These are phyloP conservation scores for Tulasnella sp. DNA, from an alignment of 768 basidiomycete species.

Conservation along the genomic window DNA sequence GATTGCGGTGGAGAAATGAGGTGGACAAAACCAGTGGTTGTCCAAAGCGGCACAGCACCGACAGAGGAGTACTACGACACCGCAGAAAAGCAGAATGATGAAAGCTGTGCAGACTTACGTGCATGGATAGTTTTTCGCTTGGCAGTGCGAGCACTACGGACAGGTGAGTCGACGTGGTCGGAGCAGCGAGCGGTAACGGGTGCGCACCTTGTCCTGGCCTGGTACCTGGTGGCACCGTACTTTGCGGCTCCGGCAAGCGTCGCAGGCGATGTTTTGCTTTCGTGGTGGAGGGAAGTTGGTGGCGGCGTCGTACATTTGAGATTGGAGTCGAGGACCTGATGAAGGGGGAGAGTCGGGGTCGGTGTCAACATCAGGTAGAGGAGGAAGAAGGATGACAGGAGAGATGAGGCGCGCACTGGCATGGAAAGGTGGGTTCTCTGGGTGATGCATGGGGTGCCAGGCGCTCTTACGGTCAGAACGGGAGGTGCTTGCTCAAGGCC, in stretches of 20 bases:
- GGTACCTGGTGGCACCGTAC: constrained; percentile 80
- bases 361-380: constrained; percentile 9
- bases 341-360: neutral
- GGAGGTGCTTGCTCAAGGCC: neutral
- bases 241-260: constrained; percentile 66
- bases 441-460: neutral
- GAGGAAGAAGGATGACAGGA: constrained; percentile 9
- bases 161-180: neutral
- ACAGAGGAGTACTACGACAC: neutral
- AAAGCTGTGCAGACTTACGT: constrained; percentile 47
- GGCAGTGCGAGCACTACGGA: constrained; percentile 50
- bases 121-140: constrained; percentile 83
- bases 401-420: constrained; percentile 14
- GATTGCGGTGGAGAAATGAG: neutral
- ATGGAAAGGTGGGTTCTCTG: constrained; percentile 10
- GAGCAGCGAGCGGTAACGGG: constrained; percentile 13
- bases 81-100: neutral
- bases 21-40: neutral
- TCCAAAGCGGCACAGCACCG: neutral
- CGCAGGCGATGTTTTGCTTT: constrained; percentile 89
- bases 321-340: constrained; percentile 10
- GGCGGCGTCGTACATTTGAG: constrained; percentile 22
- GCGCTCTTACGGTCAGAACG: neutral
- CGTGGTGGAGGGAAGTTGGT: constrained; percentile 68
- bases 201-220: constrained; percentile 65